A percentile compares a stretch with the other conserved stretches of the same genome.
Conservation (phyloP, 164 flowering plant species). For the Macadamia integrifolia region DNA sequence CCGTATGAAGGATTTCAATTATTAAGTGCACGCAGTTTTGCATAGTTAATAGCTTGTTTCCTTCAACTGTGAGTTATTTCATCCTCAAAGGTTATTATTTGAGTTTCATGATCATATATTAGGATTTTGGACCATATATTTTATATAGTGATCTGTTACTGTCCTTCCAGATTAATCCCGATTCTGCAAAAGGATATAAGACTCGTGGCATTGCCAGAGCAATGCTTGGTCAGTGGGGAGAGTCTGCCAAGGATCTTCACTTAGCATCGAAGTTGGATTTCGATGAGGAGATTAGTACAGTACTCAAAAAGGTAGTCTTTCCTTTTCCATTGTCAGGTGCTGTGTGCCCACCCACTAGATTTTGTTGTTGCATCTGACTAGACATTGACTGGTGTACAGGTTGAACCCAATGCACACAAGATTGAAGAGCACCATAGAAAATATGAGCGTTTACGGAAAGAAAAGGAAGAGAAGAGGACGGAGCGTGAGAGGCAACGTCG, state of each 20-base stretch:
- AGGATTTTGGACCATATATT: too few species aligned
- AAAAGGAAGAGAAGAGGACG: slow-evolving; percentile 56
- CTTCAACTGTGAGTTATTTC: too few species aligned
- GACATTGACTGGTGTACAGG: slow-evolving; percentile 33
- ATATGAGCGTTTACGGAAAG: slow-evolving; percentile 76
- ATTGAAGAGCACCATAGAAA: slow-evolving; percentile 91
- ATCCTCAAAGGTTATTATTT: too few species aligned
- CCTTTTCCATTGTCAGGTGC: background rate
- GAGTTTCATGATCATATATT: too few species aligned
- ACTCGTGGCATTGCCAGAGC: slow-evolving; percentile 89
- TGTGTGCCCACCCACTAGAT: background rate
- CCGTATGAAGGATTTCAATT: too few species aligned
- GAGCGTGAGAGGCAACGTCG: slow-evolving; percentile 76
- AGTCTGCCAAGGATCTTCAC: slow-evolving; percentile 94
- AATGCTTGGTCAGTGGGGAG: slow-evolving; percentile 94
- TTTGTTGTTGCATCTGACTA: slow-evolving; percentile 10
- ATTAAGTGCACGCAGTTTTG: too few species aligned
- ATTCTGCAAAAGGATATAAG: slow-evolving; percentile 97
- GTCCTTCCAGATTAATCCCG: slow-evolving; percentile 74
- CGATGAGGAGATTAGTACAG: slow-evolving; percentile 80
- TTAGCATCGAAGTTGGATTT: slow-evolving; percentile 82
- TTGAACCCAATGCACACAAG: slow-evolving; percentile 89
- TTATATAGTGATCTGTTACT: background rate
- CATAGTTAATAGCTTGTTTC: too few species aligned
- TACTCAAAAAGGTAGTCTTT: slow-evolving; percentile 67